These are phyloP conservation scores for Pleoardoris graminearum DNA, from an alignment of 2,329 filamentous ascomycete species.

Conservation along the genomic window DNA sequence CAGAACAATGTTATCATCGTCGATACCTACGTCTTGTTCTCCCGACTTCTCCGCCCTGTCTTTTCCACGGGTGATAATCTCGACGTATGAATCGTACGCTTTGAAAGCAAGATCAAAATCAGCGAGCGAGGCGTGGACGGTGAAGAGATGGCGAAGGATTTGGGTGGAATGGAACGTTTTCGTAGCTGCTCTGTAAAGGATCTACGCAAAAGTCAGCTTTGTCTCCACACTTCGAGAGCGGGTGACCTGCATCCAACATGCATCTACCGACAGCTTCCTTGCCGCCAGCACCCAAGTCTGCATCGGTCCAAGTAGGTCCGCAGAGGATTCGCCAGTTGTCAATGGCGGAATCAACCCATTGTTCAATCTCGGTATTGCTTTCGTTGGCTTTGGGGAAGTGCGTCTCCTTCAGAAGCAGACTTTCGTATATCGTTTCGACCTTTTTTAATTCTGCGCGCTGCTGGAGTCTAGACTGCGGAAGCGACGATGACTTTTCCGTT, in stretches of 20 bases:
- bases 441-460: constrained; percentile 77
- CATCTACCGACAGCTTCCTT: constrained; percentile 73
- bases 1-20: constrained; percentile 76
- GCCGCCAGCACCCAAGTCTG: constrained; percentile 80
- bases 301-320: constrained; percentile 76
- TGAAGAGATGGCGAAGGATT: constrained; percentile 83
- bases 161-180: constrained; percentile 95
- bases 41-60: constrained; percentile 77
- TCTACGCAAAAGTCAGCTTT: constrained; percentile 49
- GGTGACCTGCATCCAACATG: constrained; percentile 65
- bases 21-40: constrained; percentile 70
- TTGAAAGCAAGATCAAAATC: constrained; percentile 92
- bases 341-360: constrained; percentile 77
- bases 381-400: constrained; percentile 84
- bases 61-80: constrained; percentile 83
- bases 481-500: constrained; percentile 30
- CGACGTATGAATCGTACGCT: constrained; percentile 88
- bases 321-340: constrained; percentile 84
- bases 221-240: neutral
- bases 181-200: constrained; percentile 85
- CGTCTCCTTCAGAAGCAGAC: constrained; percentile 74
- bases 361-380: constrained; percentile 76
- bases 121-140: constrained; percentile 80
- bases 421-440: constrained; percentile 79
- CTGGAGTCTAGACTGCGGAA: constrained; percentile 38